phyloP scores from a whole-genome alignment of 1,284 basidiomycete genomes.

The Xerocomus nothofagi region DNA sequence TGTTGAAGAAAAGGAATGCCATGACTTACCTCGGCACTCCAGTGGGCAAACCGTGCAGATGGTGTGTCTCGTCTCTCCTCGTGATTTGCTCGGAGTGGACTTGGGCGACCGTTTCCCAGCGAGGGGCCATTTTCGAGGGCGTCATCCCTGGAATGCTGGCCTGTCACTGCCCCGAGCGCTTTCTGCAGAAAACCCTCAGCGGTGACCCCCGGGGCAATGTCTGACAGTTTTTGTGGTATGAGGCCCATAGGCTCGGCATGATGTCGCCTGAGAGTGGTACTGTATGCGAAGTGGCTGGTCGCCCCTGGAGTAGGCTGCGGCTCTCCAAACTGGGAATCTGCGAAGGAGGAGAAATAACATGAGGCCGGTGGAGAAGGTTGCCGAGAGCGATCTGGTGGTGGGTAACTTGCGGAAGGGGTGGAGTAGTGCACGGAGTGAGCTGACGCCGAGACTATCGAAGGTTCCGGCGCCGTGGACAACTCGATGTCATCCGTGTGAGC shows the following conservation, averaged over 20 bases:
- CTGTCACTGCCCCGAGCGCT: slow-evolving; percentile 44
- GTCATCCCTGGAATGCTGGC: slow-evolving; percentile 26
- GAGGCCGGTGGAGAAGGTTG: slow-evolving; percentile 71
- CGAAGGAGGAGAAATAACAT: slow-evolving; percentile 65
- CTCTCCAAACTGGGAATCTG: slow-evolving; percentile 47
- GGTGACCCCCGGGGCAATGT: slow-evolving; percentile 44
- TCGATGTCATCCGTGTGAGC: slow-evolving; percentile 13
- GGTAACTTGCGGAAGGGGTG: slow-evolving; percentile 8
- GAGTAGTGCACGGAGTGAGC: slow-evolving; percentile 22
- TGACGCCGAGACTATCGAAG: slow-evolving; percentile 22
- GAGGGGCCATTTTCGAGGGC: slow-evolving; percentile 28
- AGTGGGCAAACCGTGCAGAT: slow-evolving; percentile 58
- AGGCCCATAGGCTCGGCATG: slow-evolving; percentile 40
- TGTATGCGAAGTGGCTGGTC: slow-evolving; percentile 76
- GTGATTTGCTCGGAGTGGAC: slow-evolving; percentile 7
- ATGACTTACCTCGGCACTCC: slow-evolving; percentile 54
- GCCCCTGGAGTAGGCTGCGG: slow-evolving; percentile 62
- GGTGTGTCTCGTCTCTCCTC: slow-evolving; percentile 46
- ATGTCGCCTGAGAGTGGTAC: slow-evolving; percentile 75
- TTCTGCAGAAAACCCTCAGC: slow-evolving; percentile 46
- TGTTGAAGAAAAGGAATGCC: too few species aligned
- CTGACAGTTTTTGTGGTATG: slow-evolving; percentile 33
- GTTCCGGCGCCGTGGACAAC: slow-evolving; percentile 12
- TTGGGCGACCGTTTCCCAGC: slow-evolving; percentile 9
- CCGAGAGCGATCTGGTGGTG: slow-evolving; percentile 31